Conservation (phyloP, 2,329 filamentous ascomycete species). For the Epichloe uncinata region DNA sequence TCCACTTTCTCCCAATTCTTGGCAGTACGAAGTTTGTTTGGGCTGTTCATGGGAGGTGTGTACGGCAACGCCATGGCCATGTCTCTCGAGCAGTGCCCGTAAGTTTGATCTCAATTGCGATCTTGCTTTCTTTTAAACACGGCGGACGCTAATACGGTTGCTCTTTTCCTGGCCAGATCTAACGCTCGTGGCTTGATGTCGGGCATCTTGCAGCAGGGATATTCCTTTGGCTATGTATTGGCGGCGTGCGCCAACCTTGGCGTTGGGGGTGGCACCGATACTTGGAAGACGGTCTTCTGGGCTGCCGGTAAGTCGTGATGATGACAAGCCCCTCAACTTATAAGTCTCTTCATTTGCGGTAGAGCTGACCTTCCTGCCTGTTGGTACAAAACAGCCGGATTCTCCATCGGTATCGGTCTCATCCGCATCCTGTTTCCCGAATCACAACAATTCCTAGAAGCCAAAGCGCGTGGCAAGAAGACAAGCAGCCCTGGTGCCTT, state of each 20-base stretch:
- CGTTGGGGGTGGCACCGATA: conserved; percentile 48
- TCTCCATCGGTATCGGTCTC: conserved; percentile 56
- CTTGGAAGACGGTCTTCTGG: conserved; percentile 69
- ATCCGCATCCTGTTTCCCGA: conserved; percentile 58
- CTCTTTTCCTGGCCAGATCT: conserved; percentile 22
- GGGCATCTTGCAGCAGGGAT: conserved; percentile 71
- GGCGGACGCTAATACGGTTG: conserved; percentile 6
- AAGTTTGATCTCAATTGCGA: conserved; percentile 17
- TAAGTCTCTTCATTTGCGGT: not conserved
- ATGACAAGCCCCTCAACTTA: not conserved
- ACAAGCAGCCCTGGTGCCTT: conserved; percentile 37
- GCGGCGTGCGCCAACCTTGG: conserved; percentile 65
- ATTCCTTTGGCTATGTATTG: conserved; percentile 67
- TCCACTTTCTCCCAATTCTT: conserved; percentile 59
- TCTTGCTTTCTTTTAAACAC: too few species aligned
- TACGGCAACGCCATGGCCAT: conserved; percentile 70
- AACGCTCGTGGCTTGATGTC: conserved; percentile 69
- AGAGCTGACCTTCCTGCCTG: not conserved
- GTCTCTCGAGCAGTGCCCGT: conserved; percentile 61
- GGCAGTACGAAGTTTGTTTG: conserved; percentile 60
- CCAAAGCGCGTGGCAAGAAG: conserved; percentile 46
- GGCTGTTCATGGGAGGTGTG: conserved; percentile 69
- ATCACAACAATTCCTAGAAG: conserved; percentile 60
- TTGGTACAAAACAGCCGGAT: conserved; percentile 29
- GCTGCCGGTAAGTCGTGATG: conserved; percentile 32